Evolutionary conservation across 2,329 filamentous ascomycete genomes (phyloP).

Genomic region (Apiospora koreana): DNA sequence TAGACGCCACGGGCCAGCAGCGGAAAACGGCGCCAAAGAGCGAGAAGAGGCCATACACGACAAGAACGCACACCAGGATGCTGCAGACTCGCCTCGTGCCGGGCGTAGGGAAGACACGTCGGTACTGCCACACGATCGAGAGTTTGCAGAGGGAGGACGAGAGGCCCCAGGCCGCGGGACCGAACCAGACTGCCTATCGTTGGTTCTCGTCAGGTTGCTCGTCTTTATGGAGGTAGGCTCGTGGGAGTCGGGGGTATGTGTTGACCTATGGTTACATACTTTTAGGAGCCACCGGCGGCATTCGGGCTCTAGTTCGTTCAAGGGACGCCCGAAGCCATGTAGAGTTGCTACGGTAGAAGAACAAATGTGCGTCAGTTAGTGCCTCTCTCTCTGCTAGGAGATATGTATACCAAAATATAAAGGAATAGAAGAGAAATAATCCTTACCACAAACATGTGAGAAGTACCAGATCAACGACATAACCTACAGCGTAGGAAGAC

Average conservation of each 20-base stretch:
- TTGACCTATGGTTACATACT: neutral
- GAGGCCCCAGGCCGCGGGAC: slow-evolving; percentile 23
- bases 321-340: neutral
- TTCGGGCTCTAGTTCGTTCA: neutral
- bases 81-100: slow-evolving; percentile 14
- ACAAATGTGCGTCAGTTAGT: neutral
- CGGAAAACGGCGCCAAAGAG: slow-evolving; percentile 22
- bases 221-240: neutral
- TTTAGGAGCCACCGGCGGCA: neutral
- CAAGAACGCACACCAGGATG: slow-evolving; percentile 11
- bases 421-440: no score
- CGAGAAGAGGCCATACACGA: slow-evolving; percentile 19
- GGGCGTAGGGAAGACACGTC: slow-evolving; percentile 19
- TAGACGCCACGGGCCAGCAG: slow-evolving; percentile 21
- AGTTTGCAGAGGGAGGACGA: slow-evolving; percentile 20
- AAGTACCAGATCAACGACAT: neutral
- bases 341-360: neutral
- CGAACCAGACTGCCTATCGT: slow-evolving; percentile 21
- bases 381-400: no score
- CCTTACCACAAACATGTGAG: neutral
- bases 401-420: no score
- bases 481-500: neutral
- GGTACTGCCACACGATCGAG: slow-evolving; percentile 23
- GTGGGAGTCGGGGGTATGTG: neutral
- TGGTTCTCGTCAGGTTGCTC: no score